Percentiles rank a stretch among this genome's conserved stretches.
phyloP scores from a whole-genome alignment of 2,329 filamentous ascomycete species.

The Teratosphaeria zuluensis region DNA sequence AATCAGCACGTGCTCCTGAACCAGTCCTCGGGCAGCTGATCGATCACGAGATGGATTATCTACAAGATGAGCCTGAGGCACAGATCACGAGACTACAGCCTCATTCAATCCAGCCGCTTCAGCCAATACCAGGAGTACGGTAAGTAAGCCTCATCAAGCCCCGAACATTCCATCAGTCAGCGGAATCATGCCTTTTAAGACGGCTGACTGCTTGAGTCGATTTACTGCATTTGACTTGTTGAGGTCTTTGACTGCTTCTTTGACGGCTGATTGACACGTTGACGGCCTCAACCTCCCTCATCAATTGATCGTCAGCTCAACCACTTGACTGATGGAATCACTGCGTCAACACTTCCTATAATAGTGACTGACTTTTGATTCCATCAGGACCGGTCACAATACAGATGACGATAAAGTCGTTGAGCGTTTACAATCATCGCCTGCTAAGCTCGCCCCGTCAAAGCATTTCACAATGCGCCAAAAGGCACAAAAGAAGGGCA shows the following conservation, averaged over 20 bases:
- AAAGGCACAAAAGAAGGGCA: slow-evolving; percentile 5
- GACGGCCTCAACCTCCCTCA: background rate
- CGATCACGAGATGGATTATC: background rate
- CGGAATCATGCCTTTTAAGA: background rate
- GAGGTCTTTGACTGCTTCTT: background rate
- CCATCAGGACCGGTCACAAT: background rate
- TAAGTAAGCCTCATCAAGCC: background rate
- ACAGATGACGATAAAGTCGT: background rate
- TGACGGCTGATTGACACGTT: background rate
- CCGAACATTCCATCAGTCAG: background rate
- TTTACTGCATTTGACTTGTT: background rate
- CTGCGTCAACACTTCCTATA: background rate
- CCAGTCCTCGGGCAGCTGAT: background rate
- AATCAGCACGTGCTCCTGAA: background rate
- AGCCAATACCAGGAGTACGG: background rate
- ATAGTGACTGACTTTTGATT: background rate
- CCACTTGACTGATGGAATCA: background rate
- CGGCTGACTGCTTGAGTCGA: background rate
- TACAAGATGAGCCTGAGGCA: background rate
- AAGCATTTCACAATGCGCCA: slow-evolving; percentile 8
- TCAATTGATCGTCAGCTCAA: background rate
- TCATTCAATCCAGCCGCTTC: background rate
- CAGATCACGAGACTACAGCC: background rate
- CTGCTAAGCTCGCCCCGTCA: background rate
- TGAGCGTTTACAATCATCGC: slow-evolving; percentile 4